These are phyloP conservation scores for Eruca vesicaria DNA, from an alignment of 441 rosid genomes.

Conservation along the genomic window DNA sequence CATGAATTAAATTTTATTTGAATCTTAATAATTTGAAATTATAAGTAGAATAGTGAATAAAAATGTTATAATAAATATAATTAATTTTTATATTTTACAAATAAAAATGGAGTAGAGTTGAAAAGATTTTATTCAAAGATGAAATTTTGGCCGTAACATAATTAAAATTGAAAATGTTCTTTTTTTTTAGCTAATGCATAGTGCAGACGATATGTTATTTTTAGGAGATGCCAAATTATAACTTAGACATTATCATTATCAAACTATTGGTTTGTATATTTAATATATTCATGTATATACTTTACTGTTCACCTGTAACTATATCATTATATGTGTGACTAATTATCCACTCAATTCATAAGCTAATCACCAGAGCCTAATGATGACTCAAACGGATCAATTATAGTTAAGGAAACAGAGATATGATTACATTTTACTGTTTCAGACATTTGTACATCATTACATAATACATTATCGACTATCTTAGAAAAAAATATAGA, in stretches of 20 bases:
- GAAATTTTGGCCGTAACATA: too few relatives aligned
- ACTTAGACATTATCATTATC: too few relatives aligned
- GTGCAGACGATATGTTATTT: not conserved
- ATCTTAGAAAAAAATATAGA: constrained; percentile 1
- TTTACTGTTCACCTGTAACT: not conserved
- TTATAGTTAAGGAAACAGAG: constrained; percentile 21
- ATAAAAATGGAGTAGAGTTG: too few relatives aligned
- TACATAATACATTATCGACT: constrained; percentile 18
- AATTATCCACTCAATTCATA: constrained; percentile 14
- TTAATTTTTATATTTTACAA: too few relatives aligned
- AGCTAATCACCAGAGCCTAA: constrained; percentile 6
- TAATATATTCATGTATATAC: not conserved
- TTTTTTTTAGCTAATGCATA: not conserved
- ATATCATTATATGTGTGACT: not conserved
- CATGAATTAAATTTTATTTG: too few relatives aligned
- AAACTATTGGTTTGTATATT: not conserved
- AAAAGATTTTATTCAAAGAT: too few relatives aligned
- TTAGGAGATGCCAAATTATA: not conserved
- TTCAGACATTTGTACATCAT: constrained; percentile 23
- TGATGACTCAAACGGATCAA: constrained; percentile 10
- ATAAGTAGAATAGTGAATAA: too few relatives aligned
- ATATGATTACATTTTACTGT: constrained; percentile 28
- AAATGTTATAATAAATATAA: too few relatives aligned
- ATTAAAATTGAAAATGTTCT: too few relatives aligned
- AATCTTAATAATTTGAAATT: too few relatives aligned